Percentiles rank a stretch among this genome's conserved stretches.
These are phyloP conservation scores for Cyclocybe cylindracea DNA, from an alignment of 768 basidiomycete genomes.

Conservation along the genomic window DNA sequence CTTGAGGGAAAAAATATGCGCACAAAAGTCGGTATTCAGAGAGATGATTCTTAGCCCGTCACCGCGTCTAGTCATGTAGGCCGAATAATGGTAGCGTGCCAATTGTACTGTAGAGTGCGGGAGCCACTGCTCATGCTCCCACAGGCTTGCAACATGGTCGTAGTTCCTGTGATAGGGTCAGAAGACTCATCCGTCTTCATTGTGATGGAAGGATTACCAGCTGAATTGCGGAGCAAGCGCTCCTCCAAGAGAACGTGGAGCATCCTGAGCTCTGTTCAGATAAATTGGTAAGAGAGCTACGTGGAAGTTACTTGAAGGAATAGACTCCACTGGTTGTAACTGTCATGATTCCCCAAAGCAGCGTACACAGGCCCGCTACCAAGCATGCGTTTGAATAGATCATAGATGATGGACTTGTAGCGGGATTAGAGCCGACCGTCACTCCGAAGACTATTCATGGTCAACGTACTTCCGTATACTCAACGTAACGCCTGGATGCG, in stretches of 20 bases:
- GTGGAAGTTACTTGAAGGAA: not conserved
- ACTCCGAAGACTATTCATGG: not conserved
- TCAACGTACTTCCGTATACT: conserved; percentile 60
- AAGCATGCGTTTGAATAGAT: conserved; percentile 62
- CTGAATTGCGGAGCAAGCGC: conserved; percentile 59
- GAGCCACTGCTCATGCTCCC: conserved; percentile 74
- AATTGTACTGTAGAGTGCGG: conserved; percentile 52
- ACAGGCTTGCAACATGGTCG: conserved; percentile 69
- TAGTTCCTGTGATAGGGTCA: conserved; percentile 59
- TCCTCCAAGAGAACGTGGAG: conserved; percentile 58
- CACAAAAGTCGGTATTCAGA: conserved; percentile 77
- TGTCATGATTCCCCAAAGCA: conserved; percentile 78
- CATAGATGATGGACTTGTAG: conserved; percentile 60
- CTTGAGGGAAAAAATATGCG: conserved; percentile 22
- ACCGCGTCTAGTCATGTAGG: conserved; percentile 64
- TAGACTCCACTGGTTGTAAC: conserved; percentile 56
- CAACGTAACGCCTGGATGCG: conserved; percentile 48
- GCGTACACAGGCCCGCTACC: conserved; percentile 75
- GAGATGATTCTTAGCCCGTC: conserved; percentile 75
- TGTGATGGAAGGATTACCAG: conserved; percentile 43
- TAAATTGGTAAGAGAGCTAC: not conserved
- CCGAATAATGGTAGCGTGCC: conserved; percentile 71
- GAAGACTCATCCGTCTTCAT: not conserved
- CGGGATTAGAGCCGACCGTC: not conserved
- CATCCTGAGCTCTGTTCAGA: conserved; percentile 52